These are phyloP conservation scores for Dysphania ambrosioides DNA, from an alignment of 148 eudicot species.

Conservation along the genomic window DNA sequence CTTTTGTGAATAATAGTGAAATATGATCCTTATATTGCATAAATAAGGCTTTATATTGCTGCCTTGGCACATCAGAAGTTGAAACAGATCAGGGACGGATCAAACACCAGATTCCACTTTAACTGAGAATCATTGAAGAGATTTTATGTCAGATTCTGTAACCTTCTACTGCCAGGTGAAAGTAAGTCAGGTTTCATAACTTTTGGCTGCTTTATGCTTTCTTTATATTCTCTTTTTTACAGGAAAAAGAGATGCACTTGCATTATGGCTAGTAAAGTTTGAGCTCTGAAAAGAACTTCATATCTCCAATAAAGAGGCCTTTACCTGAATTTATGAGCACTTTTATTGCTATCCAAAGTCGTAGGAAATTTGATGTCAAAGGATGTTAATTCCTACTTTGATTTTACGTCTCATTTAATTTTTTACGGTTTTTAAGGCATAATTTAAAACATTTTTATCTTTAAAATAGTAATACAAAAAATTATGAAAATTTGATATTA, in stretches of 20 bases:
- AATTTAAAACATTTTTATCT: no score
- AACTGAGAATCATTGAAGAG: neutral
- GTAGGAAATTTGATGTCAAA: no score
- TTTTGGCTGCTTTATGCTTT: neutral
- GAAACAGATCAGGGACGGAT: neutral
- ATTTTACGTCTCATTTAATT: no score
- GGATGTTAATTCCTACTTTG: no score
- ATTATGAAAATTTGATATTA: no score
- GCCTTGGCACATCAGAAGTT: neutral
- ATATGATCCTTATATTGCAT: no score
- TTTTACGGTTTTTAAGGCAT: no score
- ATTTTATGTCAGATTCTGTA: constrained; percentile 9
- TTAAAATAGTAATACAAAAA: no score
- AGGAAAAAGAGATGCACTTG: neutral
- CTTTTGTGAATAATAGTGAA: neutral
- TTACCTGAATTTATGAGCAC: neutral
- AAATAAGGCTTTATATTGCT: neutral
- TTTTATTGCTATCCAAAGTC: no score
- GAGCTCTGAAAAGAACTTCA: neutral
- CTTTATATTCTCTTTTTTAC: neutral
- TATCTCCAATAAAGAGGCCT: neutral
- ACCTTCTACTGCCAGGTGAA: constrained; percentile 7
- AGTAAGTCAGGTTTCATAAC: neutral
- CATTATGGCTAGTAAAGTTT: neutral
- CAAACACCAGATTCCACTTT: neutral